These are phyloP conservation scores for Boechera divaricarpa DNA, from an alignment of 345 rosid species.

Conservation along the genomic window DNA sequence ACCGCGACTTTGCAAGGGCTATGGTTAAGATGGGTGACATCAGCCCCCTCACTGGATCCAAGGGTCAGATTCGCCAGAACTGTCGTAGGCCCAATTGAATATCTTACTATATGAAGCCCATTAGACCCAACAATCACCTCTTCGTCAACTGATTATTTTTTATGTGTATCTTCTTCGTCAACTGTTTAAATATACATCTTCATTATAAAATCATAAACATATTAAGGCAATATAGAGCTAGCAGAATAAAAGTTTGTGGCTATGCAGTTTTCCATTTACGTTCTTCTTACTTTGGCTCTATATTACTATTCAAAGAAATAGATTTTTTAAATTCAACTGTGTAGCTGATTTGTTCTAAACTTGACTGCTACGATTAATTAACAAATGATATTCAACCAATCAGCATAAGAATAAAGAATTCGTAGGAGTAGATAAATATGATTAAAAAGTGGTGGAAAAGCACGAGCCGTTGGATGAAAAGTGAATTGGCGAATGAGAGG, in stretches of 20 bases:
- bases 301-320: background rate
- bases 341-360: constrained; percentile 12
- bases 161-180: constrained; percentile 2
- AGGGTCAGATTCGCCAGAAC: constrained; percentile 57
- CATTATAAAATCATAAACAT: background rate
- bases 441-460: constrained; percentile 8
- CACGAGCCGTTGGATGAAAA: constrained; percentile 28
- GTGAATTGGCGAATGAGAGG: background rate
- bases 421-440: background rate
- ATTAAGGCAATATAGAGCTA: background rate
- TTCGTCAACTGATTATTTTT: background rate
- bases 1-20: constrained; percentile 51
- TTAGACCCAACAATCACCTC: background rate
- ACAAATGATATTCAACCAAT: too few relatives aligned
- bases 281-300: background rate
- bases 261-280: constrained; percentile 8
- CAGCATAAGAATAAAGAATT: background rate
- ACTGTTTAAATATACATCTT: constrained; percentile 14
- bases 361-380: too few relatives aligned
- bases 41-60: constrained; percentile 54
- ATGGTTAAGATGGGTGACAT: constrained; percentile 67
- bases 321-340: background rate
- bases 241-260: too few relatives aligned
- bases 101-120: background rate
- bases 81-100: constrained; percentile 54